Conservation (phyloP, 305 asterid species). For the Solanum chacoense region DNA sequence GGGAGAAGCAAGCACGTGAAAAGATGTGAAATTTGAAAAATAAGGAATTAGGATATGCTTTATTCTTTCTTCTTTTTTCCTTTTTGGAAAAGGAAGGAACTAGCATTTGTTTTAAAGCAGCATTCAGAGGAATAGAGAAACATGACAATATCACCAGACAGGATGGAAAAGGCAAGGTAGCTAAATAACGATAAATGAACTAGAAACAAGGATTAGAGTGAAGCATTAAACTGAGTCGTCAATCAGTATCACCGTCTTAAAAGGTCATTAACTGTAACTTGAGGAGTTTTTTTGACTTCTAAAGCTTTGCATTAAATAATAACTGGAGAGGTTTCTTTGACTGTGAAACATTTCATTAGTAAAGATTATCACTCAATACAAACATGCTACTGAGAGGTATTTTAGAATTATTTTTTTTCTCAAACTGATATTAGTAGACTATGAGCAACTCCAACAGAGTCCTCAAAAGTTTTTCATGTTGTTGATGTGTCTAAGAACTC, state of each 20-base stretch:
- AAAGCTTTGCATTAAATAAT: background rate
- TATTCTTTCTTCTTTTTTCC: background rate
- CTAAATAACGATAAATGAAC: background rate
- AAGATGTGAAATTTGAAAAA: background rate
- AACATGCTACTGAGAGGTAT: background rate
- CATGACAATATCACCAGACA: background rate
- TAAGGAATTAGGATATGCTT: background rate
- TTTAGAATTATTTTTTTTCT: background rate
- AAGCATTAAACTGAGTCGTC: background rate
- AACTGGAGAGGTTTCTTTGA: background rate
- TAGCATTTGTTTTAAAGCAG: background rate
- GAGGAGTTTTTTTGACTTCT: background rate
- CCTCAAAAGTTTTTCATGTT: background rate
- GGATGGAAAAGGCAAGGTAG: background rate
- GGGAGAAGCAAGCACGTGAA: background rate
- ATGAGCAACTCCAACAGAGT: background rate
- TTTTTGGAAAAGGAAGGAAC: background rate
- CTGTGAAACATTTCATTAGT: background rate
- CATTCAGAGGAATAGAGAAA: background rate
- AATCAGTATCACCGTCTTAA: background rate
- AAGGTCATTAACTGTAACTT: background rate
- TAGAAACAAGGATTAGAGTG: background rate
- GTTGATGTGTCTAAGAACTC: background rate
- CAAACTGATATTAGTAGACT: background rate
- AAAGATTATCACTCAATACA: background rate